Evolutionary conservation across 305 asterid species (phyloP).

Genomic region (Fraxinus platypoda): DNA sequence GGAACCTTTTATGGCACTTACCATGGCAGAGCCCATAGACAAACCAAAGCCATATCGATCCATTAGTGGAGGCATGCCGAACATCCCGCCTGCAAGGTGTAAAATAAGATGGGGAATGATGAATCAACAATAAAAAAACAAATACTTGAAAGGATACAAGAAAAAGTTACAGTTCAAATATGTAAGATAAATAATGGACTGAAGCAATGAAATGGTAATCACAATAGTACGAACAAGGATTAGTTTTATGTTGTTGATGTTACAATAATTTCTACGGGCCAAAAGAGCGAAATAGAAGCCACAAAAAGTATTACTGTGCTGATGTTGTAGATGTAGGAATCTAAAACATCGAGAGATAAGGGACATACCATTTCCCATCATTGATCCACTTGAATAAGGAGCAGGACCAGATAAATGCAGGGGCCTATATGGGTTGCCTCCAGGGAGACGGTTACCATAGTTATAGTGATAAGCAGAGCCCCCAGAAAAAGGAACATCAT

Average conservation of each 20-base stretch:
- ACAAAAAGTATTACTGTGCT: neutral
- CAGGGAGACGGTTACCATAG: slow-evolving; percentile 72
- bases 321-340: neutral
- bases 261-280: neutral
- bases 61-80: slow-evolving; percentile 72
- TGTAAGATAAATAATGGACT: neutral
- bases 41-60: slow-evolving; percentile 68
- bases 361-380: slow-evolving; percentile 53
- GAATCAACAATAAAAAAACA: neutral
- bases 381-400: slow-evolving; percentile 71
- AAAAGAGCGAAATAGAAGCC: neutral
- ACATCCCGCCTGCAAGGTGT: slow-evolving; percentile 61
- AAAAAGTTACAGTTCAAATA: neutral
- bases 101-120: slow-evolving; percentile 2
- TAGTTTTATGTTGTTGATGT: neutral
- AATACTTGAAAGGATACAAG: neutral
- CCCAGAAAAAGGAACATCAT: slow-evolving; percentile 81
- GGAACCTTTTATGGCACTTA: slow-evolving; percentile 26
- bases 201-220: neutral
- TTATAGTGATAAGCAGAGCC: slow-evolving; percentile 80
- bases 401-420: slow-evolving; percentile 66
- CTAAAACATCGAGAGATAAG: slow-evolving; percentile 2
- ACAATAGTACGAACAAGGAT: neutral
- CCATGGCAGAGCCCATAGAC: slow-evolving; percentile 77
- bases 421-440: slow-evolving; percentile 79